A percentile compares a stretch with the other conserved stretches of the same genome.
Evolutionary conservation across 768 basidiomycete species (phyloP).

Genomic region (Royoungia palumana): DNA sequence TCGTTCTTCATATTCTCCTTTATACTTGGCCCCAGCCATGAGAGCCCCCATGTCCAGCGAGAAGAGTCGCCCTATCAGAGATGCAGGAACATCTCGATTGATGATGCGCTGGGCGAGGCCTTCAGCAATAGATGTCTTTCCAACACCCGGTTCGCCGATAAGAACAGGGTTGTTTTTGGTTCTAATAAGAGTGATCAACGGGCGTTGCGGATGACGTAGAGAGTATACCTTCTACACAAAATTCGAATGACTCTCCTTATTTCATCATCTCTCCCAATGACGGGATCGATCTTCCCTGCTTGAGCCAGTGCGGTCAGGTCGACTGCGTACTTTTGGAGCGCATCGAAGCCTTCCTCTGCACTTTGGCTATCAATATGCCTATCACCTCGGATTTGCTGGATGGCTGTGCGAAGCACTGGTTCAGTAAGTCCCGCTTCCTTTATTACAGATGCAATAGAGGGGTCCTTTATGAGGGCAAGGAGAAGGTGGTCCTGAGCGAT

Average conservation of each 20-base stretch:
- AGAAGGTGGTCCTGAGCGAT: constrained; percentile 92
- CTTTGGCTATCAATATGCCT: constrained; percentile 79
- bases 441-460: constrained; percentile 60
- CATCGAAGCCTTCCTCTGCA: constrained; percentile 92
- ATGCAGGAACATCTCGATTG: constrained; percentile 85
- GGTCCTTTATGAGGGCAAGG: constrained; percentile 77
- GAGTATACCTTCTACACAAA: constrained; percentile 67
- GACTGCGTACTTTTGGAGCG: constrained; percentile 81
- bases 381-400: constrained; percentile 79
- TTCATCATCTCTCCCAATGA: constrained; percentile 90
- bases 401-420: constrained; percentile 67
- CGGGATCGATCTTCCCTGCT: constrained; percentile 93
- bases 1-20: constrained; percentile 96
- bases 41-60: constrained; percentile 94
- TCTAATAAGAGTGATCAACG: constrained; percentile 37
- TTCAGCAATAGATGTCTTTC: constrained; percentile 94
- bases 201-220: neutral
- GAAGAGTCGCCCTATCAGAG: constrained; percentile 69
- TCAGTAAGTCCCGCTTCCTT: constrained; percentile 77
- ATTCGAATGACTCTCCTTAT: constrained; percentile 84
- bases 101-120: constrained; percentile 94
- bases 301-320: constrained; percentile 86
- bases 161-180: constrained; percentile 98
- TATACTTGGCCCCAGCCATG: constrained; percentile 91
- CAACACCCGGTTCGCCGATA: constrained; percentile 92